Conservation (phyloP, 371 early-diverging fungal genomes). For the Paraphysoderma sedebokerense region DNA sequence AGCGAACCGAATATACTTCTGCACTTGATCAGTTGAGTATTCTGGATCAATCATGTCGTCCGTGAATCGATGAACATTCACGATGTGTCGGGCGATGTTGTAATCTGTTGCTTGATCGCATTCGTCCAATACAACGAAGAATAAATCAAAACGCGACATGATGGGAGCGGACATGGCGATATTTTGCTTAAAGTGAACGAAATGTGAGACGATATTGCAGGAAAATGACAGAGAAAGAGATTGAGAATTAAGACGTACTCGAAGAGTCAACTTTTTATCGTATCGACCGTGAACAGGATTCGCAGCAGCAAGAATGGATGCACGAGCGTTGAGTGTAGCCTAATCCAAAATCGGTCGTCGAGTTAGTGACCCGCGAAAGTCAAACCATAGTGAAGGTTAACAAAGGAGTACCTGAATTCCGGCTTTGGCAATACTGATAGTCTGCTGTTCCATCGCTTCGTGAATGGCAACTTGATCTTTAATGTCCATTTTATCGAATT, state of each 20-base stretch:
- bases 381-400: neutral
- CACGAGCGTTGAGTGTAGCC: conserved; percentile 97
- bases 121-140: conserved; percentile 97
- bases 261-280: conserved; percentile 79
- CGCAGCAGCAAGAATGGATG: conserved; percentile 97
- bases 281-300: conserved; percentile 97
- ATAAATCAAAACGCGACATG: conserved; percentile 99
- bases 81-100: conserved; percentile 86
- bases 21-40: conserved; percentile 58
- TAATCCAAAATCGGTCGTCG: too few species aligned
- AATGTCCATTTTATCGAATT: conserved; percentile 99
- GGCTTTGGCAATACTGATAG: conserved; percentile 98
- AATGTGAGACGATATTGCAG: conserved; percentile 10
- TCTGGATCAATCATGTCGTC: conserved; percentile 53
- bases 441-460: conserved; percentile 99
- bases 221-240: conserved; percentile 8
- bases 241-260: conserved; percentile 24
- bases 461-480: conserved; percentile 99
- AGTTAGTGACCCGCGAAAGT: conserved; percentile 17
- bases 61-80: conserved; percentile 68
- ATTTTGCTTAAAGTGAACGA: conserved; percentile 54
- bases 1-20: conserved; percentile 78
- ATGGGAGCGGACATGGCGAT: conserved; percentile 95
- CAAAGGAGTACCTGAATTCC: too few species aligned
- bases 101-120: conserved; percentile 82